These are phyloP conservation scores for Neobulgaria alba DNA, from an alignment of 2,329 filamentous ascomycete genomes.

Conservation along the genomic window DNA sequence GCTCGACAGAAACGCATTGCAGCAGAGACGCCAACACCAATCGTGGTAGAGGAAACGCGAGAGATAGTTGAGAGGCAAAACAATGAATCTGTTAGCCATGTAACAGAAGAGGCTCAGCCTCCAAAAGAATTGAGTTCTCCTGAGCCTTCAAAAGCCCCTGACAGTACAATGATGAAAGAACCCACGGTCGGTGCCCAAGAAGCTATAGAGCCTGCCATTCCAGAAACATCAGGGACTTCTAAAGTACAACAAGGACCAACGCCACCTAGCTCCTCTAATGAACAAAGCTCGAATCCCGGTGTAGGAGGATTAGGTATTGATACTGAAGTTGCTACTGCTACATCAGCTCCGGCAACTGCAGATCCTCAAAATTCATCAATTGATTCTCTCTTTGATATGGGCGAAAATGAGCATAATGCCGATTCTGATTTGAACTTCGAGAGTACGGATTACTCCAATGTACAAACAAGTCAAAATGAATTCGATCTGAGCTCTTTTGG, in stretches of 20 bases:
- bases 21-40: conserved; percentile 20
- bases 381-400: conserved; percentile 25
- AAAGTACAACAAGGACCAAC: conserved; percentile 12
- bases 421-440: conserved; percentile 21
- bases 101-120: background rate
- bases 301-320: conserved; percentile 19
- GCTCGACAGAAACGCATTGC: conserved; percentile 23
- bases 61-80: background rate
- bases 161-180: conserved; percentile 20
- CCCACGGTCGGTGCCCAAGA: no score
- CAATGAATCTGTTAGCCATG: no score
- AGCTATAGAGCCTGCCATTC: conserved; percentile 12
- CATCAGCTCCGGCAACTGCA: conserved; percentile 10
- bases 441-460: conserved; percentile 22
- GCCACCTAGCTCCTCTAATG: conserved; percentile 17
- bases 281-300: conserved; percentile 10
- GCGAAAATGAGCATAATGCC: conserved; percentile 12
- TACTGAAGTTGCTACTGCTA: conserved; percentile 13
- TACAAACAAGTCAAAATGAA: conserved; percentile 20
- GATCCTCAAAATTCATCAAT: conserved; percentile 19
- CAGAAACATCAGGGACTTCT: conserved; percentile 5
- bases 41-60: conserved; percentile 17
- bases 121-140: no score
- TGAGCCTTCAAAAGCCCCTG: no score
- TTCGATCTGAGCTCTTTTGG: conserved; percentile 27